These are phyloP conservation scores for Diaporthe nobilis DNA, from an alignment of 2,329 filamentous ascomycete genomes.

Conservation along the genomic window DNA sequence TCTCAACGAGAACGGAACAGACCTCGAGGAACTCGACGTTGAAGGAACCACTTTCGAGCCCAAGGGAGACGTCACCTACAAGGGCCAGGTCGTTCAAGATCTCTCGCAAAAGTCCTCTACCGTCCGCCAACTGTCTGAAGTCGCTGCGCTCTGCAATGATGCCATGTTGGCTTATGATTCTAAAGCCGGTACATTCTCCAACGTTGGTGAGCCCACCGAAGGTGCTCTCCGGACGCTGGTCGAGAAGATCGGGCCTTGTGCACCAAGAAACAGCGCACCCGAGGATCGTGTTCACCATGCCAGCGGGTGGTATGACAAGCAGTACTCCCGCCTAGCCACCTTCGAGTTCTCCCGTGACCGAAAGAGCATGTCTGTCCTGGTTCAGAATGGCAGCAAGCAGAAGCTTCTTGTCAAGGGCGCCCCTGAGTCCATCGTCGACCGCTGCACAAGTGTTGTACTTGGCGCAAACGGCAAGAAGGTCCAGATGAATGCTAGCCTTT, in stretches of 20 bases:
- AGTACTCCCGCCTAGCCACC: conserved; percentile 82
- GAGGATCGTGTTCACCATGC: conserved; percentile 82
- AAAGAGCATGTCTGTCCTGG: conserved; percentile 99
- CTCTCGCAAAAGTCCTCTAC: conserved; percentile 81
- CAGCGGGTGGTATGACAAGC: conserved; percentile 86
- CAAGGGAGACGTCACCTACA: conserved; percentile 78
- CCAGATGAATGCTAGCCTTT: conserved; percentile 77
- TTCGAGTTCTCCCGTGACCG: conserved; percentile 98
- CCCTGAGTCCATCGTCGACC: conserved; percentile 92
- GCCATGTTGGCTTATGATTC: conserved; percentile 85
- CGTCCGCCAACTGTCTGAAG: conserved; percentile 81
- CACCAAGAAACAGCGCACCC: conserved; percentile 66
- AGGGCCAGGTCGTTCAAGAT: conserved; percentile 78
- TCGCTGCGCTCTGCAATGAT: conserved; percentile 88
- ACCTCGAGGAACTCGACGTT: conserved; percentile 88
- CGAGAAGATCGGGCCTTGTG: conserved; percentile 92
- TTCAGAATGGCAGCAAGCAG: conserved; percentile 77
- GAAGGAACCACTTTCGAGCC: conserved; percentile 95
- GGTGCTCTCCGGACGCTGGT: conserved; percentile 90
- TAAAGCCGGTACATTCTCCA: conserved; percentile 81
- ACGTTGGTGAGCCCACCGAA: conserved; percentile 94
- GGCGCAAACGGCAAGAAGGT: conserved; percentile 85
- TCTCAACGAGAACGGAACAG: conserved; percentile 79
- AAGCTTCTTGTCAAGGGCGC: conserved; percentile 96
- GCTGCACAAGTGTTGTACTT: conserved; percentile 86